Evolutionary conservation across 1,284 basidiomycete genomes (phyloP).

Genomic region (Pholiota adiposa): DNA sequence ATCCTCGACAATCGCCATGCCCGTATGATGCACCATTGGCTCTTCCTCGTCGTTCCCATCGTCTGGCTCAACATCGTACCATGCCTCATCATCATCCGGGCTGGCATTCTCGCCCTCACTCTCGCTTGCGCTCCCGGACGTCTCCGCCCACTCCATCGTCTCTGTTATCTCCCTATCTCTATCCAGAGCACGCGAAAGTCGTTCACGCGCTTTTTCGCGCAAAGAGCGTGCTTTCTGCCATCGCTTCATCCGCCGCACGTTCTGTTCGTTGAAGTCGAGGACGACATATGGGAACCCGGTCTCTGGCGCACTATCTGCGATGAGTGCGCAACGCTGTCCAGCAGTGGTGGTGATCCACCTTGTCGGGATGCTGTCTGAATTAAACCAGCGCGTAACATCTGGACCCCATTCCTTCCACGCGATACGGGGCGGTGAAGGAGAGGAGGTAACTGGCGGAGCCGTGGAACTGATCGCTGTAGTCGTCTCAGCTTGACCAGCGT

Average conservation of each 20-base stretch:
- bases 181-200: constrained; percentile 1
- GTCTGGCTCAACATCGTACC: neutral
- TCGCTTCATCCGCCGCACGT: constrained; percentile 28
- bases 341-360: constrained; percentile 54
- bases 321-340: constrained; percentile 47
- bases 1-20: neutral
- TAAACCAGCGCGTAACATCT: constrained; percentile 44
- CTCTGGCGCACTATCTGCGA: constrained; percentile 19
- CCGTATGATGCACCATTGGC: neutral
- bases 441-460: neutral
- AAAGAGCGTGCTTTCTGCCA: constrained; percentile 9
- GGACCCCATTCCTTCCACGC: constrained; percentile 50
- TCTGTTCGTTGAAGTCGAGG: constrained; percentile 45
- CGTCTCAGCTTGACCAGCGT: neutral
- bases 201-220: constrained; percentile 27
- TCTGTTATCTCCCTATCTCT: neutral
- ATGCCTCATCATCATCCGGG: constrained; percentile 8
- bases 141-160: neutral
- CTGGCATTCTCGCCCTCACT: neutral
- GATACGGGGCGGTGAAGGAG: constrained; percentile 15
- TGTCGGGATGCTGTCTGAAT: constrained; percentile 37
- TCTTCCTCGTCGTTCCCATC: constrained; percentile 1
- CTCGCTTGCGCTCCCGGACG: neutral
- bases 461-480: neutral
- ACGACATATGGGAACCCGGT: constrained; percentile 33